Percentiles rank a stretch among this genome's conserved stretches.
Conservation (phyloP, 768 basidiomycete genomes). For the Hericium erinaceus region DNA sequence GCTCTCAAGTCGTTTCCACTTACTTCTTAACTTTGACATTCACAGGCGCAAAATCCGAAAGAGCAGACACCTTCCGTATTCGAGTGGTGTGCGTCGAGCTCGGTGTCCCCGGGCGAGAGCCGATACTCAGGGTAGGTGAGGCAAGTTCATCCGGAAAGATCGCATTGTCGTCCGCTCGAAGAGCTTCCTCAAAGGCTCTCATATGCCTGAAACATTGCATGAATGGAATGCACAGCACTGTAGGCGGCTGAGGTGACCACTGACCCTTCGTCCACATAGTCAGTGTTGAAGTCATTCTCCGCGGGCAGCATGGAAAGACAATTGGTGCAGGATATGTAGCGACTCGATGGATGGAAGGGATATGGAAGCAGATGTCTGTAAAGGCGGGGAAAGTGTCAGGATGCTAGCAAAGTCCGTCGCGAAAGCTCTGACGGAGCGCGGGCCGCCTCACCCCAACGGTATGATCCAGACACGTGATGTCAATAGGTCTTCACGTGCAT, state of each 20-base stretch:
- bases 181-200: constrained; percentile 67
- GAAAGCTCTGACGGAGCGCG: too few species aligned
- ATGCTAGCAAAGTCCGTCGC: too few species aligned
- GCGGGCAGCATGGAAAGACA: background rate
- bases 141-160: constrained; percentile 25
- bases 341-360: too few species aligned
- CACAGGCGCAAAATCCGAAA: constrained; percentile 86
- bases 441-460: too few species aligned
- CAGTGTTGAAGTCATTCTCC: constrained; percentile 29
- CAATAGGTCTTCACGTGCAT: too few species aligned
- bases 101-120: constrained; percentile 19
- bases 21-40: constrained; percentile 77
- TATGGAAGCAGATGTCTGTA: too few species aligned
- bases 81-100: constrained; percentile 29
- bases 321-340: too few species aligned
- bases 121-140: constrained; percentile 21
- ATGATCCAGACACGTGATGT: too few species aligned
- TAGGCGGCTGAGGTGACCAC: constrained; percentile 1
- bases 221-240: background rate
- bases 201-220: constrained; percentile 40
- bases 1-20: constrained; percentile 4
- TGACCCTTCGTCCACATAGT: constrained; percentile 69
- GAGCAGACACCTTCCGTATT: constrained; percentile 71
- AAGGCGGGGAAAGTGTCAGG: too few species aligned
- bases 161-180: constrained; percentile 49